Base-by-base conservation (phyloP, 2,329 filamentous ascomycete species). In the Seiridium unicorne region DNA sequence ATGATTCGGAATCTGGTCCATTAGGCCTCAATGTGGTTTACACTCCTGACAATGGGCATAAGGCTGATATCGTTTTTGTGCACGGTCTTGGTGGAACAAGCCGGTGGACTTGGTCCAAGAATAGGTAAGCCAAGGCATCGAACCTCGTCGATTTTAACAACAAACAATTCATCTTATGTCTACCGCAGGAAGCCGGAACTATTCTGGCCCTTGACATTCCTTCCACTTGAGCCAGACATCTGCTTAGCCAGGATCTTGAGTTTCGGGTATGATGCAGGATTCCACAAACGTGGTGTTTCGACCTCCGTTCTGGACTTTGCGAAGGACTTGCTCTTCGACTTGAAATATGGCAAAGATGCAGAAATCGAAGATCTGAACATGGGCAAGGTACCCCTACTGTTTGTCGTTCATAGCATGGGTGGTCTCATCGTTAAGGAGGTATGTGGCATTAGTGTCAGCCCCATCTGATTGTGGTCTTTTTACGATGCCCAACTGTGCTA, bases 21-120 rank as follows among this genome's bases (percentile, higher is more conserved):
- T 26, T 26, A 26, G 38, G 38, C 13, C 38, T 42, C 38, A 42
- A 42, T 7, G 38, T 42, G 7, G 8, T 49, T 8, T 32, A 49
- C 8, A 49, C 8, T 7, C 38, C 38, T 8, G 7, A 7, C 38
- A 42, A 13, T 13, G 38, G 13, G 38, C 38, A 13, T 42, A 7
- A 13, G 38, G 38, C 38, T 42, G 38, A 42, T 75, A 40, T 73
- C 77, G n/a, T 73, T 72, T 60, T 81, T 80, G 62, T 58, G 69
- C 73, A 75, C 60, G 73, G 74, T 1, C 61, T 76, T 5, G 73
- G 73, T 0, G 73, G 73, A 2, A 69, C 65, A 6, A 70, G 69
- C 48, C 59, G 60, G 0, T 57, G 51, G 57, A 73, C 73, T 11
- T 76, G 74, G 73, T 73, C 65, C 0, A 63, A 68, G 32, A 55